Evolutionary conservation across 2,329 filamentous ascomycete species (phyloP).

Genomic region (Trichoderma aggressivum): DNA sequence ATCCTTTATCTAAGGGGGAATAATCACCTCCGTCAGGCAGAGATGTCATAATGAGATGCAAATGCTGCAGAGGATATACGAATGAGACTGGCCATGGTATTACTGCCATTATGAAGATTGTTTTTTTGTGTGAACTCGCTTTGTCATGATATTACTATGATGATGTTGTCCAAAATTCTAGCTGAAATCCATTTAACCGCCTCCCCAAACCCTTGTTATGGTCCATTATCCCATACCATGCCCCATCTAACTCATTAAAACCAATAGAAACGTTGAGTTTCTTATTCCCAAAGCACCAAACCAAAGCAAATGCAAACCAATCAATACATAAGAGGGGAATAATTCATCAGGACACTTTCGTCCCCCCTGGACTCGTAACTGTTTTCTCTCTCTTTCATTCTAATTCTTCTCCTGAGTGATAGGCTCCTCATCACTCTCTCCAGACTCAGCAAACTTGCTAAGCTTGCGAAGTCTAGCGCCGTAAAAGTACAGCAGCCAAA

Average conservation of each 20-base stretch:
- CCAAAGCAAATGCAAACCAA: not conserved
- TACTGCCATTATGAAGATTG: not conserved
- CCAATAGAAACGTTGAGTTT: not conserved
- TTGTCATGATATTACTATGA: not conserved
- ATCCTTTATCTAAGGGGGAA: not conserved
- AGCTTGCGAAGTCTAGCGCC: conserved; percentile 52
- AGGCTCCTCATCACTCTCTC: not conserved
- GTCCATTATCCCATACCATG: not conserved
- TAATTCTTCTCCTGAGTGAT: not conserved
- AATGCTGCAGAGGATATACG: not conserved
- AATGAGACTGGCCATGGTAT: not conserved
- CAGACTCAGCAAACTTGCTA: conserved; percentile 51
- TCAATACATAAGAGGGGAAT: not conserved
- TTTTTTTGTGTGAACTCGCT: not conserved
- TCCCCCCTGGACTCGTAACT: not conserved
- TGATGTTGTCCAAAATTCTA: not conserved
- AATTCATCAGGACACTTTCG: not conserved
- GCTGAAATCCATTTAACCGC: not conserved
- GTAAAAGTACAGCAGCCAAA: conserved; percentile 57
- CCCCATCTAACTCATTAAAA: not conserved
- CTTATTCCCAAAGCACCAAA: not conserved
- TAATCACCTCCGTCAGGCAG: not conserved
- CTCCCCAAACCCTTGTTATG: not conserved
- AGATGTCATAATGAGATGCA: not conserved
- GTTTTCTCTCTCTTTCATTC: not conserved